Conservation (phyloP, 371 early-diverging fungal species). For the Chytridium lagenaria region DNA sequence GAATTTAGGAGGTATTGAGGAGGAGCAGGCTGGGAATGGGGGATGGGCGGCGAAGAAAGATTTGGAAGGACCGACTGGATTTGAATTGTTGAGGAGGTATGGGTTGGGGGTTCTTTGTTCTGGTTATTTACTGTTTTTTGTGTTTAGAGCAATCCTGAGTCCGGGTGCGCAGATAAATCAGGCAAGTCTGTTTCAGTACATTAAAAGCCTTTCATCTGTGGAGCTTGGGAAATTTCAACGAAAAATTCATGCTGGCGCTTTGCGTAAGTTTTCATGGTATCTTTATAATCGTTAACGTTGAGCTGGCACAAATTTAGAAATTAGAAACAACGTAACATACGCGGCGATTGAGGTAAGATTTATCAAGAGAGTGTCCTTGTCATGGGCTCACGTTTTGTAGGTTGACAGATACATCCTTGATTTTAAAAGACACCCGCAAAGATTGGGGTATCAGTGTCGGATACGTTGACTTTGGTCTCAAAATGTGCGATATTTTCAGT, state of each 20-base stretch:
- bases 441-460: background rate
- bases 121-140: background rate
- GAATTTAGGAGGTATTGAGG: background rate
- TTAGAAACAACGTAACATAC: background rate
- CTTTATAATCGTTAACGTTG: no score
- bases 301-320: no score
- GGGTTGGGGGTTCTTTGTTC: background rate
- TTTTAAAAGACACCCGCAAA: background rate
- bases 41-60: constrained; percentile 3
- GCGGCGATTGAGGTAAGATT: constrained; percentile 13
- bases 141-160: constrained; percentile 1
- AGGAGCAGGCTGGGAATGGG: background rate
- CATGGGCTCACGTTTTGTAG: background rate
- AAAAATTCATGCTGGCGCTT: constrained; percentile 9
- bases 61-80: background rate
- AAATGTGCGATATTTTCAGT: background rate
- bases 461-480: constrained; percentile 7
- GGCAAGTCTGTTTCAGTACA: background rate
- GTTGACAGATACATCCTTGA: constrained; percentile 11
- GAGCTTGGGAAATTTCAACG: constrained; percentile 15
- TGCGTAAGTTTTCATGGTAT: constrained; percentile 11
- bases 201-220: constrained; percentile 1
- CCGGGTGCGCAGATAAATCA: background rate
- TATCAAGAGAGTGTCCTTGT: background rate
- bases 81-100: constrained; percentile 9